Base-by-base conservation (phyloP, 805 yeast genomes). In the Saccharomycopsis lassenensis region DNA sequence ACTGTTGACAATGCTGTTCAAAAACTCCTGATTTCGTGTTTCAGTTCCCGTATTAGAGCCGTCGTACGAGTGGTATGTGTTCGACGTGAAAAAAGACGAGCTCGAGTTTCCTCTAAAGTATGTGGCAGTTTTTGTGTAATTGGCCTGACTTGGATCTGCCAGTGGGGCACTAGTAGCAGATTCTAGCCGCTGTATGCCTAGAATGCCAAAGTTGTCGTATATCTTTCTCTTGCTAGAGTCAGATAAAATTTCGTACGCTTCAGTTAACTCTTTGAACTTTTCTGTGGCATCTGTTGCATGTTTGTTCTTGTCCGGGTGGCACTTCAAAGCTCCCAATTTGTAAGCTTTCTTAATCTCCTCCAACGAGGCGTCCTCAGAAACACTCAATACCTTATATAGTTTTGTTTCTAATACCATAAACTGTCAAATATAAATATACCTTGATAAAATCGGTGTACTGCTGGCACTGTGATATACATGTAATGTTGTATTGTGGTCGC, bases 221-320 rank as follows among this genome's bases (percentile, higher is more conserved):
- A 28, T 16, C 8, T 18, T 22, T 10, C 43, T 22, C 12, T 31
- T 31, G 11, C 14, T 4, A 1, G 16, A 16, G 3, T 86, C 95
- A 29, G 89, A 71, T 36, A 85, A 67, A 4, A 86, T 76, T 44
- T 81, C 91, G 65, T 85, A 91, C 10, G 97, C 96, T 55, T 87
- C 84, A 35, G 89, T 84, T 12, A 91, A 72, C 47, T 71, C 65
- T 51, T 91, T 91, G 63, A 91, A 91, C 3, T 95, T 94, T 55
- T 91, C 98, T 39, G 85, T 81, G 2, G 97, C 84, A 48, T 87
- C 80, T 1, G 96, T 7, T 5, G 29, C 96, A 47, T 93, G 97
- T 8, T 82, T 75, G 57, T 91, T 91, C 57, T 87, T 87, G 57
- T 87, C 97, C 3, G 97, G 97, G 57, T 87, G 97, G 54, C 84